Base-by-base conservation (phyloP, 768 basidiomycete genomes). In the Hypsizygus marmoreus region DNA sequence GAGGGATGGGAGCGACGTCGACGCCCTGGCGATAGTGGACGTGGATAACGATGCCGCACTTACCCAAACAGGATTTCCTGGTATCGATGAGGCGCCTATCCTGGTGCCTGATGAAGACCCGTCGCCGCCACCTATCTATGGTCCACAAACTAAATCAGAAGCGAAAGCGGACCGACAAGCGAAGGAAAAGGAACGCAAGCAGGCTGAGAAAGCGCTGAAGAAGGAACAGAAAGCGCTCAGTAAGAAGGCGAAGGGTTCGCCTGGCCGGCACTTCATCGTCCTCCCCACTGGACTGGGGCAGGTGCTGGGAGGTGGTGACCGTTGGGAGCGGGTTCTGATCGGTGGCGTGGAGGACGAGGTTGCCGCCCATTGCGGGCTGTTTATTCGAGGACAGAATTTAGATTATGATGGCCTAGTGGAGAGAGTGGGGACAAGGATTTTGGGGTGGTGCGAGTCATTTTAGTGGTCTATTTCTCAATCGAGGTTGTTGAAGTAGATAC, bases 291-390 rank as follows among this genome's bases (percentile, higher is more conserved):
- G 74, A 4, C 49, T 76, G 32, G 72, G 71, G 2, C 55, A 64
- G 31, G 51, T 63, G 7, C 61, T 75, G 6, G 74, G 72, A 4
- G 73, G 75, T n/a, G 53, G 60, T 45, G 71, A 71, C 14, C 69
- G 67, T 43, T 83, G 81, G 81, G 73, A 79, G 47, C 63, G 65
- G 38, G 75, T 83, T 0, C 32, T 63, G n/a, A 75, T 83, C 26
- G 69, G 52, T 6, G 79, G 77, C 3, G 78, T 72, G 8, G 61
- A 71, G 4, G 78, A 80, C 53, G 81, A 83, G 55, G 81, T 83
- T 6, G 71, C 62, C 7, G 81, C 81, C 1, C 81, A 83, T 60
- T 68, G 65, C 36, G 81, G 79, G 29, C 52, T 83, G 10, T 82
- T 82, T 51, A 76, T 80, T 37, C 71, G 67, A 3, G 56, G 58